A percentile compares a stretch with the other conserved stretches of the same genome.
Evolutionary conservation across 495 filamentous ascomycete genomes (phyloP).

Genomic region (Lasiosphaeriaceae sp.): DNA sequence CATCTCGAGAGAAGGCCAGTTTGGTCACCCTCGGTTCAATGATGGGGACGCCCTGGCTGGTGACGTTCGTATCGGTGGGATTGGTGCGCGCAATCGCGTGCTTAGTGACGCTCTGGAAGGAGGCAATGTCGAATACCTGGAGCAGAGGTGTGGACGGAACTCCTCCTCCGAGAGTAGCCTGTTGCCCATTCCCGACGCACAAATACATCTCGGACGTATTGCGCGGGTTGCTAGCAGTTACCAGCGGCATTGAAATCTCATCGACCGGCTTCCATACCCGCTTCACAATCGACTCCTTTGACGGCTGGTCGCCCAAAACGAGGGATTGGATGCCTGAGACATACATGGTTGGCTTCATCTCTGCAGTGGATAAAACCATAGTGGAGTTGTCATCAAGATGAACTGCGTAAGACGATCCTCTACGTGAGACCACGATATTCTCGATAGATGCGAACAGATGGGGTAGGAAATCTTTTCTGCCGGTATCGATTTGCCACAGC

Average conservation of each 20-base stretch:
- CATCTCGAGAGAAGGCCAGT: slow-evolving; percentile 70
- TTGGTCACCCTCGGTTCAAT: slow-evolving; percentile 69
- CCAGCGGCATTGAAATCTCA: slow-evolving; percentile 27
- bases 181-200: slow-evolving; percentile 46
- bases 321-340: slow-evolving; percentile 77
- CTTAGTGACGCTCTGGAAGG: slow-evolving; percentile 67
- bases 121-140: slow-evolving; percentile 79
- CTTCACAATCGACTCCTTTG: slow-evolving; percentile 39
- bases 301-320: slow-evolving; percentile 33
- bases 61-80: slow-evolving; percentile 70
- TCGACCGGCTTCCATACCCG: slow-evolving; percentile 35
- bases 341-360: slow-evolving; percentile 73
- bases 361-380: slow-evolving; percentile 83
- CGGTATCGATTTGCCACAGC: slow-evolving; percentile 92
- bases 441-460: slow-evolving; percentile 82
- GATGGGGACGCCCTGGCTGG: slow-evolving; percentile 63
- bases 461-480: slow-evolving; percentile 72
- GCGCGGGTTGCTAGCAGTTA: slow-evolving; percentile 33
- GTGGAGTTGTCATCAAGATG: slow-evolving; percentile 86
- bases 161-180: slow-evolving; percentile 34
- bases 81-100: slow-evolving; percentile 89
- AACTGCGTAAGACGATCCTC: slow-evolving; percentile 73
- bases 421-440: slow-evolving; percentile 75
- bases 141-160: slow-evolving; percentile 43
- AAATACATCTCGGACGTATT: slow-evolving; percentile 40